Evolutionary conservation across 331 rosid species (phyloP), one percentile per base, ranked within the genome.

Genomic region (Spiraea crenata): DNA sequence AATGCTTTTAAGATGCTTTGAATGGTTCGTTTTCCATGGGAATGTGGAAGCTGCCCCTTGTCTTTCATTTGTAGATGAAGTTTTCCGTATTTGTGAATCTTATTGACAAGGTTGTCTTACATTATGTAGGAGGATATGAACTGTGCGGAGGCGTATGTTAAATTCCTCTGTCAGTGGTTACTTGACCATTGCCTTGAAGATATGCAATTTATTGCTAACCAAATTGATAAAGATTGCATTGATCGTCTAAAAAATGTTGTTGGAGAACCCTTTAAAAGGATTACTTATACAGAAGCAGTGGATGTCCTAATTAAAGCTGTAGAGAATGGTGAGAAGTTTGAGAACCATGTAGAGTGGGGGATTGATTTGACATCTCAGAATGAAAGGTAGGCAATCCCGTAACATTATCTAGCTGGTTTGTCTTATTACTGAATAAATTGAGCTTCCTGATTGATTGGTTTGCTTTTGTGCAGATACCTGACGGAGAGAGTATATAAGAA

Each of bases 341-440:
- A 95, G 72, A 95, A 95, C 70, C 92, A 84, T 76, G 96, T 95
- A 45, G 90, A 91, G 79, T 95, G 98, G 98, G 98, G 99, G 17
- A 86, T 88, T 57, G 99, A 95, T 71, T 85, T 95, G 46, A 93
- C 99, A 57, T 95, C 96, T 38, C 92, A 95, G 78, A 96, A 95
- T 72, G 98, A 95, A 85, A 91, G 98, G 99, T 95, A 70, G 13
- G 31, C 31, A 25, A 25, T 45, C 13, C 25, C 14, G 42, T 47
- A 38, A 20, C 37, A 44, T 49, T 69, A 5, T 51, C 57, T 57
- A 58, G 34, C 65, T 66, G 19, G 9, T 57, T 78, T 56, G n/a
- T 63, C 78, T 38, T 72, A 9, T 45, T 68, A 60, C 44, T 80
- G 69, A 70, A 71, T 38, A 45, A 51, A 9, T 9, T 34, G 44